Conservation (phyloP, 83 land plant genomes). For the Picea abies region DNA sequence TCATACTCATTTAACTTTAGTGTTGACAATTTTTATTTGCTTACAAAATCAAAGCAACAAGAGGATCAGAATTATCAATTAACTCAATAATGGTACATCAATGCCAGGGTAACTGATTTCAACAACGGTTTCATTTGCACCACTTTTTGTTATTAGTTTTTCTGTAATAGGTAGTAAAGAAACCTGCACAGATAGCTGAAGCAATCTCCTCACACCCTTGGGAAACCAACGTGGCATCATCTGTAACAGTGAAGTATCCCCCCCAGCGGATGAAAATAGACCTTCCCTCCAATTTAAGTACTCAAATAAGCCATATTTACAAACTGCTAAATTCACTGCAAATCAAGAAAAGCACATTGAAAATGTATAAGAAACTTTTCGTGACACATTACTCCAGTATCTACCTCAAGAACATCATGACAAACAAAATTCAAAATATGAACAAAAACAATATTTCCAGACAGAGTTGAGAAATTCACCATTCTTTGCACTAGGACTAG, state of each 20-base stretch:
- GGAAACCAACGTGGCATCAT: constrained; percentile 93
- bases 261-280: constrained; percentile 75
- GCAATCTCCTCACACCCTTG: constrained; percentile 60
- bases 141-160: background rate
- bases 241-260: constrained; percentile 80
- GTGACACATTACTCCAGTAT: too few relatives aligned
- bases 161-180: constrained; percentile 1
- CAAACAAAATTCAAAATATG: background rate
- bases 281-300: constrained; percentile 84
- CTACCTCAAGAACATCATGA: background rate
- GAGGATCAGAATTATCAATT: too few relatives aligned
- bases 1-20: too few relatives aligned
- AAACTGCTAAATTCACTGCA: constrained; percentile 34
- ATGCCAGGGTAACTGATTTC: background rate
- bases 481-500: constrained; percentile 36
- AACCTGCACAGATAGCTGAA: constrained; percentile 90
- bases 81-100: background rate
- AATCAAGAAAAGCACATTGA: background rate
- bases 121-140: background rate
- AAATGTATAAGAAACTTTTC: background rate
- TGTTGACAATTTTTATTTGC: too few relatives aligned
- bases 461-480: constrained; percentile 30
- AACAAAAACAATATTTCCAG: constrained; percentile 1
- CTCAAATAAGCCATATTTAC: constrained; percentile 54
- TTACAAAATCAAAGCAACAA: too few relatives aligned